Evolutionary conservation across 2,329 filamentous ascomycete genomes (phyloP).

Genomic region (Macrophomina tecta): DNA sequence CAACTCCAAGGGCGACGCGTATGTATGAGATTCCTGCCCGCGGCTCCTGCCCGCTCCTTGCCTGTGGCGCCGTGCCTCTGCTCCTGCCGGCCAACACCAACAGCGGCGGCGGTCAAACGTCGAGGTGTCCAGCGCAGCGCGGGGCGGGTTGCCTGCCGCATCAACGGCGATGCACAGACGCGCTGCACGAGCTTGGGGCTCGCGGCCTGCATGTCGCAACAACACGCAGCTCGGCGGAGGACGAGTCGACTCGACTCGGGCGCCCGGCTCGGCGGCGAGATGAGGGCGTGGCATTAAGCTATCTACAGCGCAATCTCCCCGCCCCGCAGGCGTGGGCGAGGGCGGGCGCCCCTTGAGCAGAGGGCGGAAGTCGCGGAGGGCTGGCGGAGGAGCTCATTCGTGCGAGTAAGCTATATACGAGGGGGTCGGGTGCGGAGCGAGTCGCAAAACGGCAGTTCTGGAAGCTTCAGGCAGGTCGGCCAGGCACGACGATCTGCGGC

Average conservation of each 20-base stretch:
- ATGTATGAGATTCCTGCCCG: constrained; percentile 2
- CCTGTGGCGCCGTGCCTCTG: constrained; percentile 6
- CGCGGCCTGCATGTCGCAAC: not conserved
- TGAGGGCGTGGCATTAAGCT: constrained; percentile 3
- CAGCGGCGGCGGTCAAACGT: not conserved
- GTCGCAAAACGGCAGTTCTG: constrained; percentile 15
- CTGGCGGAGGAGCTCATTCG: not conserved
- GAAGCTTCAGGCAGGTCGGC: constrained; percentile 9
- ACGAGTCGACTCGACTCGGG: not conserved
- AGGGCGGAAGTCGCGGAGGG: not conserved
- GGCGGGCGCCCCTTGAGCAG: not conserved
- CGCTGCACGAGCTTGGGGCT: constrained; percentile 10
- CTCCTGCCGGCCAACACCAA: not conserved
- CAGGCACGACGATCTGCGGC: constrained; percentile 3
- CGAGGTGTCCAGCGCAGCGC: not conserved
- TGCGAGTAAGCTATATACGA: constrained; percentile 17
- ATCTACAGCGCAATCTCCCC: constrained; percentile 18
- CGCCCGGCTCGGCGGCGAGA: not conserved
- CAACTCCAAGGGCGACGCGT: not conserved
- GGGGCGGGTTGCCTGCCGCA: not conserved
- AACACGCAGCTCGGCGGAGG: not conserved
- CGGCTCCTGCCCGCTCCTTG: constrained; percentile 10
- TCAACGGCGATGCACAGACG: constrained; percentile 7
- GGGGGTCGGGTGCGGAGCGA: constrained; percentile 6
- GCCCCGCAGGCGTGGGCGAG: not conserved